A percentile compares a stretch with the other conserved stretches of the same genome.
These are phyloP conservation scores for Chytridiales sp. DNA, from an alignment of 371 early-diverging fungal genomes.

Conservation along the genomic window DNA sequence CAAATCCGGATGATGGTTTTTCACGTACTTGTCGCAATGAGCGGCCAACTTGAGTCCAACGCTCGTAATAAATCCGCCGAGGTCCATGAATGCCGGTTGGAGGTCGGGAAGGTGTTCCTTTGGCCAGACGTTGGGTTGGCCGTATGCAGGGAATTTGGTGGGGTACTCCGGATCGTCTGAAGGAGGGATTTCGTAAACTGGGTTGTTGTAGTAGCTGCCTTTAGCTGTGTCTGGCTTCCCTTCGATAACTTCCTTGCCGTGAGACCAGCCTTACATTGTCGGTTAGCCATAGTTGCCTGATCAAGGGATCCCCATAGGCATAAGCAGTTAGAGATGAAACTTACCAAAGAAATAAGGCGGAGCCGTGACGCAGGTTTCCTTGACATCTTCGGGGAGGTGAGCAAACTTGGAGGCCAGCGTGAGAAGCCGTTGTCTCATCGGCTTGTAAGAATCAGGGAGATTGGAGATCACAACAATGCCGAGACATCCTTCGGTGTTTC, in stretches of 20 bases:
- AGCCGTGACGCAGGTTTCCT: constrained; percentile 44
- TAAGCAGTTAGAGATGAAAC: no score
- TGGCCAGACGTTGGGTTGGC: constrained; percentile 18
- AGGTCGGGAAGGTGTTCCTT: constrained; percentile 29
- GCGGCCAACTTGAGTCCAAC: constrained; percentile 55
- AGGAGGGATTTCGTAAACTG: constrained; percentile 14
- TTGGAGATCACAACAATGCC: constrained; percentile 28
- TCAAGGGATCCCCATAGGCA: no score
- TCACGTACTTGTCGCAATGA: constrained; percentile 55
- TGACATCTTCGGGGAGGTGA: constrained; percentile 47
- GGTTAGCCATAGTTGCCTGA: no score
- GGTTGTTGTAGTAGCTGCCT: constrained; percentile 40
- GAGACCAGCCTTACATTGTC: constrained; percentile 30
- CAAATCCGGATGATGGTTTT: constrained; percentile 19
- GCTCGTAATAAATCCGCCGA: constrained; percentile 53
- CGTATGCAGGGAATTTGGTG: constrained; percentile 32
- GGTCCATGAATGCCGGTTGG: constrained; percentile 33
- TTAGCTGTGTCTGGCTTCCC: constrained; percentile 50
- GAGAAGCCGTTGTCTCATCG: constrained; percentile 47
- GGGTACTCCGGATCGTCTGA: constrained; percentile 3
- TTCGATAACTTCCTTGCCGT: constrained; percentile 64
- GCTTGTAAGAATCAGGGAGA: constrained; percentile 8
- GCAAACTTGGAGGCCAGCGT: constrained; percentile 53
- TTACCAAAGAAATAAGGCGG: constrained; percentile 59
- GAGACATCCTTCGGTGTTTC: constrained; percentile 42